Evolutionary conservation across 2,329 filamentous ascomycete species (phyloP).

Genomic region (Arthrobotrys entomopaga): DNA sequence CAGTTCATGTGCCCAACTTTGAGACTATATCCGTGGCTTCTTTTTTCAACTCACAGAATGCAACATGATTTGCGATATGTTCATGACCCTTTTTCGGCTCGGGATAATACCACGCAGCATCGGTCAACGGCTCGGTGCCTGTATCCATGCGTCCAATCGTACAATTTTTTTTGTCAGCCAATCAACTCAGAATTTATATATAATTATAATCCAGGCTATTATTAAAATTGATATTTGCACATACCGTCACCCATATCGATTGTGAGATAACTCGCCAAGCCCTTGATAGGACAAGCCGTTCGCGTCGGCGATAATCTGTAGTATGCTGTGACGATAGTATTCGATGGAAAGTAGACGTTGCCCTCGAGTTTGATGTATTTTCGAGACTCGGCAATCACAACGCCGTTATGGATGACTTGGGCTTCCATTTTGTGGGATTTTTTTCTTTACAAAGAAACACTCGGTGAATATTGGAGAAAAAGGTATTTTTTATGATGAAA

Average conservation of each 20-base stretch:
- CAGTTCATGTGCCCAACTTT: neutral
- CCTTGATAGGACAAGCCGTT: slow-evolving; percentile 65
- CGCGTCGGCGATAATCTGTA: slow-evolving; percentile 64
- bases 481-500: no score
- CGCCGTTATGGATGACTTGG: slow-evolving; percentile 60
- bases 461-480: no score
- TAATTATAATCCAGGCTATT: neutral
- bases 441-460: no score
- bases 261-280: slow-evolving; percentile 65
- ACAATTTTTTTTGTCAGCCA: slow-evolving; percentile 6
- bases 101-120: slow-evolving; percentile 71
- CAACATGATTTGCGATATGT: slow-evolving; percentile 68
- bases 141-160: neutral
- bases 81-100: slow-evolving; percentile 65
- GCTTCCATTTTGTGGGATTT: slow-evolving; percentile 15
- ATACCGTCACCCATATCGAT: slow-evolving; percentile 64
- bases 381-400: slow-evolving; percentile 66
- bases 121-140: slow-evolving; percentile 56
- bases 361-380: slow-evolving; percentile 69
- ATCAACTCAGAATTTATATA: neutral
- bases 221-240: neutral
- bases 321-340: slow-evolving; percentile 64
- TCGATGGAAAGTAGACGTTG: slow-evolving; percentile 69
- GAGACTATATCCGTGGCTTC: neutral
- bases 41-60: slow-evolving; percentile 67